phyloP scores from a whole-genome alignment of 352 stramenopile genomes.

The Phytopythium ostracodes region DNA sequence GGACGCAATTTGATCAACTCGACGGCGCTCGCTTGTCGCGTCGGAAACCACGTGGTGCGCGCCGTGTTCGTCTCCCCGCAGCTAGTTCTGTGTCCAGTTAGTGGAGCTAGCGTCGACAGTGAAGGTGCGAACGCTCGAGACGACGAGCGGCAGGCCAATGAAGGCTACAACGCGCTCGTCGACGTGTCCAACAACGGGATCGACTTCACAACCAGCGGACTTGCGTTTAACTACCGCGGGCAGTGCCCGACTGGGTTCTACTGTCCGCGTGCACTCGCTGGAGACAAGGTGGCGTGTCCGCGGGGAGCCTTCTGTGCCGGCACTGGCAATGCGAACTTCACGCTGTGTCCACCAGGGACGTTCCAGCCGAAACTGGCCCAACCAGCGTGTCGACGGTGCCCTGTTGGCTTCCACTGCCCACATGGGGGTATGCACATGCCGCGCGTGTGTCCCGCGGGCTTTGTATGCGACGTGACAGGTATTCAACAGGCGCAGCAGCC shows the following conservation, averaged over 20 bases:
- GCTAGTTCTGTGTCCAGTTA: constrained; percentile 80
- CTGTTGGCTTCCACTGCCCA: constrained; percentile 93
- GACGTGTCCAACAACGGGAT: constrained; percentile 94
- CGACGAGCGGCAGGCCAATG: neutral
- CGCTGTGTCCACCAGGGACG: constrained; percentile 90
- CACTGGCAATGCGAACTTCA: constrained; percentile 89
- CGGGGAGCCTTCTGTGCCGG: constrained; percentile 77
- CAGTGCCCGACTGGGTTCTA: constrained; percentile 87
- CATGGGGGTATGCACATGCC: constrained; percentile 92
- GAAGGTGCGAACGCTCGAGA: neutral
- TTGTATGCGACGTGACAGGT: constrained; percentile 94
- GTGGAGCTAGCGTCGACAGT: neutral
- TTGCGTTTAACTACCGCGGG: constrained; percentile 69
- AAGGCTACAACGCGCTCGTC: constrained; percentile 53
- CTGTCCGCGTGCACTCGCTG: constrained; percentile 65
- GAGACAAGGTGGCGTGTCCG: constrained; percentile 51
- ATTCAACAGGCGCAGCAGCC: constrained; percentile 89
- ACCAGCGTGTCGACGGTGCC: constrained; percentile 88
- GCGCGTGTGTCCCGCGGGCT: constrained; percentile 92
- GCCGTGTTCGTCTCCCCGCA: constrained; percentile 87
- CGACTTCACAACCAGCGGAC: constrained; percentile 88
- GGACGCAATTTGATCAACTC: constrained; percentile 91
- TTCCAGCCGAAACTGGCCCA: constrained; percentile 88
- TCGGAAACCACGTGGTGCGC: constrained; percentile 72
- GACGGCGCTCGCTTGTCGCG: constrained; percentile 84